These are phyloP conservation scores for Alternaria postmessia DNA, from an alignment of 2,329 filamentous ascomycete genomes.

Conservation along the genomic window DNA sequence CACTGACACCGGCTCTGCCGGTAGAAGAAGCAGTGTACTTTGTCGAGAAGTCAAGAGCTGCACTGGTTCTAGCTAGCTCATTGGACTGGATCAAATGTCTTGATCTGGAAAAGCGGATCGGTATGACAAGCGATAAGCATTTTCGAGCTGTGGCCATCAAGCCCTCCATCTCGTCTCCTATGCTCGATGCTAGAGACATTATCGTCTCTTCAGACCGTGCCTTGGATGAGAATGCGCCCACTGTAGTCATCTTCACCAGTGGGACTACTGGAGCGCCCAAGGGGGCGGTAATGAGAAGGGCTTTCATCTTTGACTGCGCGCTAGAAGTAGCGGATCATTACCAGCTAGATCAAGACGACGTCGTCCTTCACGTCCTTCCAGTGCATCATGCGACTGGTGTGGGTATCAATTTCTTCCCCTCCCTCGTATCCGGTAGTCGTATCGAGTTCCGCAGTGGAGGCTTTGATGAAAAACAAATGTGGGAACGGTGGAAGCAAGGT, in stretches of 20 bases:
- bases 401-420: constrained; percentile 49
- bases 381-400: constrained; percentile 50
- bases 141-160: constrained; percentile 51
- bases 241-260: constrained; percentile 58
- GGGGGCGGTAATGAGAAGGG: constrained; percentile 55
- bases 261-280: constrained; percentile 58
- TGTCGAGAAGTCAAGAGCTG: constrained; percentile 51
- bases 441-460: constrained; percentile 49
- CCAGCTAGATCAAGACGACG: constrained; percentile 41
- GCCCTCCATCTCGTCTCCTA: constrained; percentile 42
- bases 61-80: constrained; percentile 51
- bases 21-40: constrained; percentile 58
- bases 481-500: constrained; percentile 46
- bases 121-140: constrained; percentile 35
- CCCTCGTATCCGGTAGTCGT: constrained; percentile 41
- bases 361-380: constrained; percentile 46
- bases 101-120: constrained; percentile 37
- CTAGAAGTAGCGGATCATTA: constrained; percentile 47
- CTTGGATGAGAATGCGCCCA: constrained; percentile 52
- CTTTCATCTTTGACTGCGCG: constrained; percentile 50
- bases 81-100: constrained; percentile 42
- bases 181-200: constrained; percentile 45
- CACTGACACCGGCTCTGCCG: constrained; percentile 54
- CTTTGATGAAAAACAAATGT: constrained; percentile 49
- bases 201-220: constrained; percentile 53